Percentiles rank a stretch among this genome's conserved stretches.
These are phyloP conservation scores for Haplosporangium sp. DNA, from an alignment of 371 early-diverging fungal species.

Conservation along the genomic window DNA sequence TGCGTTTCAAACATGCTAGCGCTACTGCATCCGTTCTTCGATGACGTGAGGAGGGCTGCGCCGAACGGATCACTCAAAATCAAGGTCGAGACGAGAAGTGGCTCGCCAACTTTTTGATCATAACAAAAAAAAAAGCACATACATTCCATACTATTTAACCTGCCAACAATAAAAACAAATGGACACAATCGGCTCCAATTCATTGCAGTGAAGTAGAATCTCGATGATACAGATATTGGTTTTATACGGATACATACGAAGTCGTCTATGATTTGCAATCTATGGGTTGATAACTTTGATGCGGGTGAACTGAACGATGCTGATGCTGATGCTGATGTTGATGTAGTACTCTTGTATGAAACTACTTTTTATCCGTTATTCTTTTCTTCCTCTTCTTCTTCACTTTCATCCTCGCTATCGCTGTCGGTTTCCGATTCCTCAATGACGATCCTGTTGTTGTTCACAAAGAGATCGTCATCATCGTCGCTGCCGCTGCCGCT, in stretches of 20 bases:
- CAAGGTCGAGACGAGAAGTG: slow-evolving; percentile 2
- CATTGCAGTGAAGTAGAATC: too few species aligned
- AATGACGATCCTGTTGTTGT: slow-evolving; percentile 67
- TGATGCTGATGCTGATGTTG: neutral
- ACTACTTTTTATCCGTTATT: neutral
- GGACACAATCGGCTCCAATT: neutral
- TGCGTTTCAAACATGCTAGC: slow-evolving; percentile 27
- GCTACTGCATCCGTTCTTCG: slow-evolving; percentile 75
- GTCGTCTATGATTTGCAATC: neutral
- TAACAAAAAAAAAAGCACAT: neutral
- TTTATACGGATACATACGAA: neutral
- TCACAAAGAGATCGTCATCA: slow-evolving; percentile 76
- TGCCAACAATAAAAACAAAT: neutral
- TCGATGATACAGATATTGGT: too few species aligned
- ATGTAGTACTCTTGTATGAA: neutral
- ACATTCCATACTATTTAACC: neutral
- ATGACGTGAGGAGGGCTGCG: neutral
- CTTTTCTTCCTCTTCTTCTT: slow-evolving; percentile 12
- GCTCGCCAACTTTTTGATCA: neutral
- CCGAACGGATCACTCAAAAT: neutral
- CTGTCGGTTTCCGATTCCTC: slow-evolving; percentile 46
- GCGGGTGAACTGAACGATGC: neutral
- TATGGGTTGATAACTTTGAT: neutral
- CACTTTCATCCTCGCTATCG: slow-evolving; percentile 38
- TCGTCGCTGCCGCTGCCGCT: slow-evolving; percentile 58